Base-by-base conservation (phyloP, 2,329 filamentous ascomycete species). In the Berkeleyomyces basicola region DNA sequence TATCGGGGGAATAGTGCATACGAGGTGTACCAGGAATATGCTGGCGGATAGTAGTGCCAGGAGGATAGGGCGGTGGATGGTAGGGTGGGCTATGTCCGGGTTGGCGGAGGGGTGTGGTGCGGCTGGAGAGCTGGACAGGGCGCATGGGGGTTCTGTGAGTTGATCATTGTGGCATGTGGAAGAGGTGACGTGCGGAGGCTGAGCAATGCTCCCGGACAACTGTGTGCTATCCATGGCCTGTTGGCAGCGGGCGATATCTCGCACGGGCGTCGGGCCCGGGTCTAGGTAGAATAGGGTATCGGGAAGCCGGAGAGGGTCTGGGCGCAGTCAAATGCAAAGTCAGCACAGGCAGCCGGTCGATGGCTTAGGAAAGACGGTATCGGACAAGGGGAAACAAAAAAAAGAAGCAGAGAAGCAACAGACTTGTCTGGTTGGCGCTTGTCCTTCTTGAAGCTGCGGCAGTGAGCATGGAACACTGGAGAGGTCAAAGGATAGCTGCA, bases 21-120 rank as follows among this genome's bases (percentile, higher is more conserved):
- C 60, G 51, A 67, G 49, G 31, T 64, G 59, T 36, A 67, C 65
- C n/a, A 67, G 64, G 49, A 67, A 67, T 40, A 63, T 63, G 58
- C 49, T 64, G 3, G 59, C 57, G 23, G 23, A 23, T 59, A 36
- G 53, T 7, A 64, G 59, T 9, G 63, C 61, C 10, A 61, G 31
- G 6, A 59, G 11, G 4, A 61, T 39, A n/a, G 23, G 44, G 14
- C 44, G 23, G 44, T 47, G 44, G 44, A 23, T 47, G 44, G 44
- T 23, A n/a, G 44, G 14, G 11, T 47, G 14, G 14, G 44, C 44
- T 47, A 23, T 47, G 23, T 23, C 23, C 23, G 23, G 23, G 23
- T 23, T 23, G 47, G 6, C 47, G n/a, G 16, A 51, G 47, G 4
- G 10, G 10, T 16, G 47, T 51, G 47, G n/a, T 10, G 47, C 47